Evolutionary conservation across 2,329 filamentous ascomycete genomes (phyloP).

Genomic region (Macrophomina phaseolina): DNA sequence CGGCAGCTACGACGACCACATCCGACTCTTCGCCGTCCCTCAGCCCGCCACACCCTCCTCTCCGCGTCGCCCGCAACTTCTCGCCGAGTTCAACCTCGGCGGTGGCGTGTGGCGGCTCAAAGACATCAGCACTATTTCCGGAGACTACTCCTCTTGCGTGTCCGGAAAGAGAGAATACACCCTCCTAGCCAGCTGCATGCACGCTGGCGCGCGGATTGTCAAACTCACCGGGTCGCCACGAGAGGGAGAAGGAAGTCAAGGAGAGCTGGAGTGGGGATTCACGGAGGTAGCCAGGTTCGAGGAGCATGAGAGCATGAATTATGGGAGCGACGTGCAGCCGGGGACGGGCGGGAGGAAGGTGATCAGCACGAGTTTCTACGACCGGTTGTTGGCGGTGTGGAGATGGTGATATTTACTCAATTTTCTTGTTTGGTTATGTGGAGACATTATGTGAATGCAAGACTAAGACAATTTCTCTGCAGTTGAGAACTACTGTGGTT

Average conservation of each 20-base stretch:
- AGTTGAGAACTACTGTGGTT: no score
- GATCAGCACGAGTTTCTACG: conserved; percentile 79
- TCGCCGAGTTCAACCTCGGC: conserved; percentile 69
- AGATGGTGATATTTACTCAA: conserved; percentile 29
- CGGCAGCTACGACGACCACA: conserved; percentile 87
- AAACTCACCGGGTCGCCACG: conserved; percentile 42
- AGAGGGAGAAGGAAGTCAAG: conserved; percentile 4
- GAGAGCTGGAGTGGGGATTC: conserved; percentile 61
- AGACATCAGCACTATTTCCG: conserved; percentile 49
- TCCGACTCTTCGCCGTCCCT: conserved; percentile 67
- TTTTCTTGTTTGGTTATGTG: no score
- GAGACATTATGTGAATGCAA: not conserved
- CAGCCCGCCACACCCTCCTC: conserved; percentile 36
- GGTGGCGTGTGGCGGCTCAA: conserved; percentile 91
- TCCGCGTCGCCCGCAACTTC: conserved; percentile 52
- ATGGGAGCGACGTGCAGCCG: conserved; percentile 75
- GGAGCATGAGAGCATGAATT: conserved; percentile 94
- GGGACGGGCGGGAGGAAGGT: conserved; percentile 50
- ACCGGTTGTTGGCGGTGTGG: conserved; percentile 74
- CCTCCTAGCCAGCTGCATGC: conserved; percentile 91
- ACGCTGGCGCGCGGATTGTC: conserved; percentile 78
- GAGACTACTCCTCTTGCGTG: conserved; percentile 20
- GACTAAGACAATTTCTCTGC: no score
- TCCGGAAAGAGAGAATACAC: conserved; percentile 41
- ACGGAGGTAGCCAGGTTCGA: conserved; percentile 74